Conservation (phyloP, 108 stramenopile genomes). For the Pelagomonas calceolata region DNA sequence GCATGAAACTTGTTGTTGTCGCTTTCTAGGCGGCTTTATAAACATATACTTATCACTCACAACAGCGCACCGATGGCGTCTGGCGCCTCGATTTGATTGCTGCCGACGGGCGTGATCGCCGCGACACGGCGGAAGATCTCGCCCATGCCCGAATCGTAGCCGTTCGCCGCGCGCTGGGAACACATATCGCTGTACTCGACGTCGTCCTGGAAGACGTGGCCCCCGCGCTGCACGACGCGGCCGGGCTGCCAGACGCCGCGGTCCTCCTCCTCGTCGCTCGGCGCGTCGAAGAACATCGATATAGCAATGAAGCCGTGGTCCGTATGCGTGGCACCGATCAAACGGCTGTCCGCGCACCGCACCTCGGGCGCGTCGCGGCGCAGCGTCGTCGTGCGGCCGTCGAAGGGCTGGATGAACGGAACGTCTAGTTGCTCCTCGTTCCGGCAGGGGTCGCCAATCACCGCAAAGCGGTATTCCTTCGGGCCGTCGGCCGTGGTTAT, state of each 20-base stretch:
- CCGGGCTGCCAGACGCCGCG: slow-evolving; percentile 6
- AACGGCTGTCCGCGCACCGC: slow-evolving; percentile 15
- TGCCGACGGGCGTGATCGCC: slow-evolving; percentile 1
- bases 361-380: slow-evolving; percentile 21
- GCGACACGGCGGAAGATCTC: slow-evolving; percentile 24
- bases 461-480: slow-evolving; percentile 12
- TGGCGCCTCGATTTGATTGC: too few relatives aligned
- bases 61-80: too few relatives aligned
- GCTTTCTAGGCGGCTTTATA: too few relatives aligned
- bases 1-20: too few relatives aligned
- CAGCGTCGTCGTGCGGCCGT: slow-evolving; percentile 15
- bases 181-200: slow-evolving; percentile 12
- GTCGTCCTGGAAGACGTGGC: slow-evolving; percentile 17
- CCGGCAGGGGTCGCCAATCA: slow-evolving; percentile 28
- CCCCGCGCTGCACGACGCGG: slow-evolving; percentile 2
- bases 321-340: slow-evolving; percentile 18
- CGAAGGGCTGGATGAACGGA: slow-evolving; percentile 29
- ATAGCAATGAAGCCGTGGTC: slow-evolving; percentile 24
- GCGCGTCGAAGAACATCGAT: slow-evolving; percentile 24
- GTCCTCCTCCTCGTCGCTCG: slow-evolving; percentile 5
- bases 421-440: slow-evolving; percentile 2
- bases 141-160: slow-evolving; percentile 26
- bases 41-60: too few relatives aligned
- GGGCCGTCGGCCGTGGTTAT: too few relatives aligned
- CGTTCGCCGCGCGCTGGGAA: slow-evolving; percentile 11